Base-by-base conservation (phyloP, 495 filamentous ascomycete species). In the Aspergillus nidulans region DNA sequence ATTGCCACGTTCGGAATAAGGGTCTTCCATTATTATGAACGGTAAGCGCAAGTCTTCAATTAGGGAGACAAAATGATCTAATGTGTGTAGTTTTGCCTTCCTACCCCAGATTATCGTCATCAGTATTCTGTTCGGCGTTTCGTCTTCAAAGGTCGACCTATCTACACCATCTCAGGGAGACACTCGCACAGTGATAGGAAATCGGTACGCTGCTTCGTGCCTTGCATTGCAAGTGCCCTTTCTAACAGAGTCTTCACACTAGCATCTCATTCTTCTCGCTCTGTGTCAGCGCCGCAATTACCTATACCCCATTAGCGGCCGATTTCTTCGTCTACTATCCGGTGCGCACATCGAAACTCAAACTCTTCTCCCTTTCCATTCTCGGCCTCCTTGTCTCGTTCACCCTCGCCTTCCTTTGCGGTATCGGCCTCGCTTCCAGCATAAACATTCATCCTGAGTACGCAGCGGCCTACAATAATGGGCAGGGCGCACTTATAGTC, bases 1-100 rank as follows among this genome's bases (percentile, higher is more conserved):
- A 77, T 91, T 20, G 81, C 86, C 0, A 87, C 84, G 2, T 89
- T 91, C 68, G 88, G 88, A 5, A 89, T 89, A 66, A 74, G 76
- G 53, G 71, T 84, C 40, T 89, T 89, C 66, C 85, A 89, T 56
- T 76, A 76, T 52, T 91, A 88, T 65, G 84, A 89, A 73, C 76
- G 85, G 70, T 88, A 52, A 49, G 71, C 64, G n/a, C n/a, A 13
- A 16, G 21, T 6, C 12, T 18, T 10, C 1, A 44, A 32, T 19
- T 5, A 10, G 12, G 3, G 5, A 8, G 24, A 10, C 20, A 25
- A 18, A 18, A 4, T 40, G 15, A 12, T 34, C 60, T 65, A 19
- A 65, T 41, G 5, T n/a, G 9, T 24, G 9, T 30, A 84, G 82
- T 65, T 86, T 83, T 57, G 85, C 85, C 1, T 89, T 85, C 69